Conservation (phyloP, 2,329 filamentous ascomycete genomes). For the Colletotrichum simmondsii region DNA sequence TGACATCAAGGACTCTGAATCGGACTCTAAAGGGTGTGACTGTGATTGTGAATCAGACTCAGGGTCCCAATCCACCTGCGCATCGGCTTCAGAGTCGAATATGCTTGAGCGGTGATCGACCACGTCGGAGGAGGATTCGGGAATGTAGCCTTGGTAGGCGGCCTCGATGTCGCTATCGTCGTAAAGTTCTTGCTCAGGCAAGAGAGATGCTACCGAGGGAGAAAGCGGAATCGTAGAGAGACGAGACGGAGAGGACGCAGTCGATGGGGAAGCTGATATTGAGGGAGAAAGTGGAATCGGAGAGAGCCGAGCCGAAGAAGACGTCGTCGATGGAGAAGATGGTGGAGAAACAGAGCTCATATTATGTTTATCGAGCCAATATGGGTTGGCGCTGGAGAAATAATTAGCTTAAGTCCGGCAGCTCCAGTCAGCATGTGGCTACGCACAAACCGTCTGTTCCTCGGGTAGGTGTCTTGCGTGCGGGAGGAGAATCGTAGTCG, state of each 20-base stretch:
- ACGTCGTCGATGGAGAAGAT: not conserved
- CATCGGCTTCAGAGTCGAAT: slow-evolving; percentile 24
- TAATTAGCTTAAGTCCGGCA: not conserved
- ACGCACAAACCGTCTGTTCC: slow-evolving; percentile 27
- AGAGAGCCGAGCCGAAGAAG: not conserved
- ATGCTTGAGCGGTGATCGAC: slow-evolving; percentile 8
- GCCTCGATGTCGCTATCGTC: not conserved
- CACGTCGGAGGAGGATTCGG: slow-evolving; percentile 11
- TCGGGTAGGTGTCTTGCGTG: not conserved
- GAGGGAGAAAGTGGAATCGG: not conserved
- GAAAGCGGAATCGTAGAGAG: not conserved
- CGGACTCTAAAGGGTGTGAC: not conserved
- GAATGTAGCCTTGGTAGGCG: not conserved
- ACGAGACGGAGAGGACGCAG: not conserved
- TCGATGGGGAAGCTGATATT: not conserved
- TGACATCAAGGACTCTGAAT: slow-evolving; percentile 10
- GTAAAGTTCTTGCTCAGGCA: not conserved
- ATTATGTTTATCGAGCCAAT: slow-evolving; percentile 14
- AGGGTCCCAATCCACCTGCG: slow-evolving; percentile 13
- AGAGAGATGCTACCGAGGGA: not conserved
- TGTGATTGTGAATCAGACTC: slow-evolving; percentile 17
- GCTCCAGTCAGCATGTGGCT: not conserved
- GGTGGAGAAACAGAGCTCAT: slow-evolving; percentile 32
- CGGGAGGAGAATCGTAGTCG: slow-evolving; percentile 6
- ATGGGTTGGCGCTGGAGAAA: slow-evolving; percentile 22